Evolutionary conservation across 148 eudicot species (phyloP).

Genomic region (Dianthus caryophyllus): DNA sequence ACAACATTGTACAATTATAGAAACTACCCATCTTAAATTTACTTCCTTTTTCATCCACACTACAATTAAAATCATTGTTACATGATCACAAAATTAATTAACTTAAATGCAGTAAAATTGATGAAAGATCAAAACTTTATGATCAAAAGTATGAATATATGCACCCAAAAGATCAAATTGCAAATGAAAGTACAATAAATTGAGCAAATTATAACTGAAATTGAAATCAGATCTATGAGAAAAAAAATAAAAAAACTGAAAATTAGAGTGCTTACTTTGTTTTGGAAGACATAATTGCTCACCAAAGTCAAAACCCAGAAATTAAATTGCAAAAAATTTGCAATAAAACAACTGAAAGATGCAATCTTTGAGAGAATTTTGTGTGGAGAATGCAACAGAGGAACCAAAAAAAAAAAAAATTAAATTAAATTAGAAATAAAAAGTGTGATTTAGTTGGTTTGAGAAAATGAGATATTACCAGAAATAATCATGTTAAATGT

Average conservation of each 20-base stretch:
- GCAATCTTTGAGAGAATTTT: neutral
- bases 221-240: conserved; percentile 44
- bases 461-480: conserved; percentile 10
- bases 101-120: neutral
- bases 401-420: too few relatives aligned
- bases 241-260: conserved; percentile 1
- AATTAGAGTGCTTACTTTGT: conserved; percentile 54
- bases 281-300: conserved; percentile 62
- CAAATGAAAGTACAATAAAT: neutral
- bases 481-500: conserved; percentile 11
- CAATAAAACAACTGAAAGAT: conserved; percentile 1
- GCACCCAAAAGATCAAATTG: too few relatives aligned
- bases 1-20: conserved; percentile 4
- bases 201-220: neutral
- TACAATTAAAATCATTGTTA: neutral
- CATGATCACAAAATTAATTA: neutral
- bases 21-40: conserved; percentile 18
- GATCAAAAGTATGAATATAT: too few relatives aligned
- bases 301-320: conserved; percentile 18
- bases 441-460: neutral
- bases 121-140: neutral
- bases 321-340: neutral
- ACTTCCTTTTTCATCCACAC: neutral
- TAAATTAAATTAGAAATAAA: too few relatives aligned
- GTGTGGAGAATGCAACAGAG: too few relatives aligned